Base-by-base conservation (phyloP, 345 rosid genomes). In the Aquilaria sinensis region DNA sequence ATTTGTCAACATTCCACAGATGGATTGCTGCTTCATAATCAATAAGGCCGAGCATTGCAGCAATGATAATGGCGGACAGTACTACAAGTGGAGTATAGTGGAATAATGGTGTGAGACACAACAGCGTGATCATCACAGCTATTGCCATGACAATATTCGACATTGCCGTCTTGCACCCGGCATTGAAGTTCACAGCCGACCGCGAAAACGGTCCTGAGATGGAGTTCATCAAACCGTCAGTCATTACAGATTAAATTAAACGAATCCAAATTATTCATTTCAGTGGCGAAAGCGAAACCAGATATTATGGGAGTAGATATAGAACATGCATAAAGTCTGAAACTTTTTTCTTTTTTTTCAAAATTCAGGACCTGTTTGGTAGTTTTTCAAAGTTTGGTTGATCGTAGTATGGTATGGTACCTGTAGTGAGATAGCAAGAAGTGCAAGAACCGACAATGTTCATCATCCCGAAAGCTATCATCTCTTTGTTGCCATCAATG, bases 401-500 rank as follows among this genome's bases (percentile, higher is more conserved):
- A 37, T 8, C 5, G 5, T 8, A 1, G 8, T 37, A 4, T 37
- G 2, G 41, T 62, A 87, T 37, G 2, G 41, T 62, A 87, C 96
- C 97, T 49, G 96, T 83, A 4, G 96, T 85, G 67, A 89, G 90
- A 66, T 92, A 89, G 69, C 90, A 89, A 56, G 98, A 92, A 60
- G 92, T 81, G 79, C 88, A 89, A 45, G 98, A 89, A 53, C 98
- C 98, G 34, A 69, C 77, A 64, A 92, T 82, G 74, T 92, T 92
- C 98, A 89, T 92, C 72, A 81, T 65, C 53, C 98, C 98, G 58
- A 92, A 65, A 12, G 98, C 96, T 9, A 92, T 87, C 98, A 89
- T 92, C 74, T 92, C 98, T 74, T 92, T 92, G 81, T 92, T 89
- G 4, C 96, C 96, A 72, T 92, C 96, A 23, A 92, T 81, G 63